A percentile compares a stretch with the other conserved stretches of the same genome.
Evolutionary conservation across 768 basidiomycete species (phyloP).

Genomic region (Boletus eberwhitei): DNA sequence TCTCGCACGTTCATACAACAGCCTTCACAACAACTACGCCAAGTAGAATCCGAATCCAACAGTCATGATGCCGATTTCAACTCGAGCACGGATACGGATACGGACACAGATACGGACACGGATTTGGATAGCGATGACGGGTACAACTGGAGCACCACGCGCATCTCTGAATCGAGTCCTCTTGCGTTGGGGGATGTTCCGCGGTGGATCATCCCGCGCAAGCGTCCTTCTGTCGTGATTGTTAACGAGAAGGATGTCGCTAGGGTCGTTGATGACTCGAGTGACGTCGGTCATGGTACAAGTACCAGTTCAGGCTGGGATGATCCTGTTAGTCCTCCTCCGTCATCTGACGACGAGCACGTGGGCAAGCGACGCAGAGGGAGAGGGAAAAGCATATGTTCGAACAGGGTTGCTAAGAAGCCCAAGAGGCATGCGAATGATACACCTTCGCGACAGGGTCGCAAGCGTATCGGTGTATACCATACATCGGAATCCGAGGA

Average conservation of each 20-base stretch:
- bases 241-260: not conserved
- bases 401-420: conserved; percentile 7
- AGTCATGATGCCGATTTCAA: conserved; percentile 5
- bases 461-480: not conserved
- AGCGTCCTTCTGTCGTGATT: conserved; percentile 19
- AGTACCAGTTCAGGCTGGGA: not conserved
- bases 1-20: not conserved
- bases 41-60: conserved; percentile 4
- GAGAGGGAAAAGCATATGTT: not conserved
- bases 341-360: conserved; percentile 3
- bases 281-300: not conserved
- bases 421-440: conserved; percentile 13
- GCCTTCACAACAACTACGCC: not conserved
- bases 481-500: not conserved
- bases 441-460: conserved; percentile 2
- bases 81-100: conserved; percentile 9
- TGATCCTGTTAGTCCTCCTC: not conserved
- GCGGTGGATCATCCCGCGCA: conserved; percentile 20
- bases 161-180: conserved; percentile 8
- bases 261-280: not conserved
- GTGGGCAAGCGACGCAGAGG: conserved; percentile 19
- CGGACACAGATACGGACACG: conserved; percentile 14
- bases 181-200: not conserved
- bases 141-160: conserved; percentile 11
- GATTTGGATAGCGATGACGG: conserved; percentile 16